Base-by-base conservation (phyloP, 2,329 filamentous ascomycete species). In the Arachnomyces sp. region DNA sequence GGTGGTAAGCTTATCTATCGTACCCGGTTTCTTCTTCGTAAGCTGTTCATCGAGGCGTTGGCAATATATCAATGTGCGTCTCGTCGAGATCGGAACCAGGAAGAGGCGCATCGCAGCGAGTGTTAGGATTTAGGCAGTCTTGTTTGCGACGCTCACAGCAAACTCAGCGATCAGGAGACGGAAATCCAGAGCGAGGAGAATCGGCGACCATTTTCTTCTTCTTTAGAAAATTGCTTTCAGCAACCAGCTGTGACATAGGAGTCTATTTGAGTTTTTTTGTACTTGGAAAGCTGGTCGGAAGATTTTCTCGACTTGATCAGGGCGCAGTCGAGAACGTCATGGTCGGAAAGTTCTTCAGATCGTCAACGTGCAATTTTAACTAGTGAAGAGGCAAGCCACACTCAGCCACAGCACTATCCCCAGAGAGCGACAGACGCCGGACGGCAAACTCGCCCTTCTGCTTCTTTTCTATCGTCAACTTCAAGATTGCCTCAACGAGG, bases 11-110 rank as follows among this genome's bases (percentile, higher is more conserved):
- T 77, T 80, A 61, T 95, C 88, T 44, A 82, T 58, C 51, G 77
- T 66, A n/a, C 71, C 71, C 14, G 73, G 72, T 56, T 71, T 64
- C 39, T 74, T 66, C 30, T 72, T 66, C 7, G 73, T 61, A 29
- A 73, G 64, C 35, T 77, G 68, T 38, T 71, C 65, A 55, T 79
- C 73, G 47, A 84, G 68, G 49, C 82, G 82, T 58, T 94, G 84
- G 65, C 86, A 93, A 71, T 94, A 96, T 55, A 98, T 79, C 47
- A 98, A 78, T 38, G 87, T 89, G 56, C 89, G 83, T 57, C 84
- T 79, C 50, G 88, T 94, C 44, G 90, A 94, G 54, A 98, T 82
- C 47, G 92, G 92, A 42, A 98, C 77, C 49, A 98, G 80, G 67
- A 88, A 94, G 64, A 98, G 76, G 61, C 88, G 85, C 92, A 98